phyloP scores from a whole-genome alignment of 2,329 filamentous ascomycete genomes.

The Alternaria brassicicola region DNA sequence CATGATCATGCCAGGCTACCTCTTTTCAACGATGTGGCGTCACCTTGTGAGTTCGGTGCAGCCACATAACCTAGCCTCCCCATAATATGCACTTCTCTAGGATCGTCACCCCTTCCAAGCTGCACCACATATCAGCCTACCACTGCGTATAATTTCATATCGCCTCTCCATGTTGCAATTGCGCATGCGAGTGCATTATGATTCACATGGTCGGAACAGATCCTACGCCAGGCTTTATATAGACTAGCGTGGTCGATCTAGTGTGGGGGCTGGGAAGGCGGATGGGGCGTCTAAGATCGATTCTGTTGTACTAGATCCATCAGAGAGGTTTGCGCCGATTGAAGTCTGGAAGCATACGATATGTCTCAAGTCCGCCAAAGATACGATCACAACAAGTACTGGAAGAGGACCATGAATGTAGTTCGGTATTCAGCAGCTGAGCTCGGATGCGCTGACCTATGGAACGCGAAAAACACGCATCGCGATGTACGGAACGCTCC shows the following conservation, averaged over 20 bases:
- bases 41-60: not conserved
- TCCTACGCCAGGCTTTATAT: not conserved
- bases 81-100: not conserved
- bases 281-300: not conserved
- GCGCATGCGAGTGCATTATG: not conserved
- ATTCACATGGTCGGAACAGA: not conserved
- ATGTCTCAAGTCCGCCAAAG: not conserved
- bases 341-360: not conserved
- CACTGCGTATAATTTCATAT: no score
- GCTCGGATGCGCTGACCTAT: not conserved
- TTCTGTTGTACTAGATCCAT: not conserved
- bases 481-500: not conserved
- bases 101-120: not conserved
- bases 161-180: not conserved
- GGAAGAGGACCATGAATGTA: not conserved
- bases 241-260: not conserved
- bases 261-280: not conserved
- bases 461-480: not conserved
- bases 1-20: not conserved
- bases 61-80: not conserved
- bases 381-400: not conserved
- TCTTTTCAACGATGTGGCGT: not conserved
- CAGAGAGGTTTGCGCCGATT: not conserved
- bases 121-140: not conserved
- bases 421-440: not conserved